Percentiles rank a stretch among this genome's conserved stretches.
Evolutionary conservation across 2,329 filamentous ascomycete species (phyloP).

Genomic region (Fragosphaeria purpurea): DNA sequence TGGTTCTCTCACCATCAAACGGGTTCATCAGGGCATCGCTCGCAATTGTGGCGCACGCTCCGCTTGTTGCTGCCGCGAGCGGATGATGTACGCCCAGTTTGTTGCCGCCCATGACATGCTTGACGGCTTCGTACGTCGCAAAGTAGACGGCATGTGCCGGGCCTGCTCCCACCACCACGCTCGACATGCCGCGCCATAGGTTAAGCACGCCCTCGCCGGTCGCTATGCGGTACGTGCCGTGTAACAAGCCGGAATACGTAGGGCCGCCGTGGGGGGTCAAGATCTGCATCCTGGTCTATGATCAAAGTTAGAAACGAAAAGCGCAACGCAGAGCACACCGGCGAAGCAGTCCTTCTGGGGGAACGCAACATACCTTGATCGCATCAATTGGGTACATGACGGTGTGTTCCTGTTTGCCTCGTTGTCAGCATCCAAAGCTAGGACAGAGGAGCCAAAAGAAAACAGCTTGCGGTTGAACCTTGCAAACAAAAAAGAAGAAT

Average conservation of each 20-base stretch:
- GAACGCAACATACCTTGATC: conserved; percentile 62
- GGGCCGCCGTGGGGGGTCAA: conserved; percentile 72
- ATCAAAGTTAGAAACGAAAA: not conserved
- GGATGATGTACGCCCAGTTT: conserved; percentile 81
- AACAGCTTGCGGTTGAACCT: not conserved
- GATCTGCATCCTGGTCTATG: conserved; percentile 94
- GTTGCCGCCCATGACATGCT: conserved; percentile 92
- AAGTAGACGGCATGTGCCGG: conserved; percentile 98
- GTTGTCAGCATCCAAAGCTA: not conserved
- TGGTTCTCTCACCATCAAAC: conserved; percentile 67
- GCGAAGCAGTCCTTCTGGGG: too few species aligned
- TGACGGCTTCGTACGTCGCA: conserved; percentile 93
- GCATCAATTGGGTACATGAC: conserved; percentile 99
- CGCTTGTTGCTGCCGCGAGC: conserved; percentile 88
- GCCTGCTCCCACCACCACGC: conserved; percentile 88
- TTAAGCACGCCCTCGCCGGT: conserved; percentile 81
- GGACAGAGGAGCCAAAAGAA: not conserved
- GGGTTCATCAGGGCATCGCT: conserved; percentile 99
- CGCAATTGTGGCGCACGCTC: conserved; percentile 89
- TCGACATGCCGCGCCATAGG: conserved; percentile 93
- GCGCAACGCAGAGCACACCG: too few species aligned
- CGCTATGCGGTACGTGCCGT: conserved; percentile 87
- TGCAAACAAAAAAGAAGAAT: too few species aligned
- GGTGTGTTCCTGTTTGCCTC: conserved; percentile 67
- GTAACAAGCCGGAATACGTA: conserved; percentile 81